Base-by-base conservation (phyloP, 139 green algal genomes). In the Chlamydomonas asymmetrica region DNA sequence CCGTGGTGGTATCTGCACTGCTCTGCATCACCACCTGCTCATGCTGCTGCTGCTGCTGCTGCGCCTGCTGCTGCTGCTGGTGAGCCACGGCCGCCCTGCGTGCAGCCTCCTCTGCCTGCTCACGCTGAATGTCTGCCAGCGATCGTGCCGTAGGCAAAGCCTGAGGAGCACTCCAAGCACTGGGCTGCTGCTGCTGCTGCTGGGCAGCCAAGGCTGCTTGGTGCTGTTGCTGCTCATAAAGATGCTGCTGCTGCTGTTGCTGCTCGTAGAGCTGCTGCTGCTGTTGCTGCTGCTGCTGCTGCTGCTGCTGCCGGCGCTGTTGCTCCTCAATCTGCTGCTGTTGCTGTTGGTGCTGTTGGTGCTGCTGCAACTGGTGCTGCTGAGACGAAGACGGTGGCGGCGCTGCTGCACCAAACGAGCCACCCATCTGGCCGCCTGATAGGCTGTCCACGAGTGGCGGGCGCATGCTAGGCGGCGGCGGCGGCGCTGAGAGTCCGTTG, bases 61-160 rank as follows among this genome's bases (percentile, higher is more conserved):
- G 48, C 45, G 74, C 52, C 61, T 74, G 70, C 48, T 69, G 64
- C 40, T 66, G 48, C 29, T 50, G 43, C 34, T 43, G 60, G 32
- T 18, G 60, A n/a, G 25, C 32, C n/a, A 56, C 39, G 5, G 60
- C 54, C 13, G 66, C 52, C 41, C 64, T 66, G 0, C 75, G 57
- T 2, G 60, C 63, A 0, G 75, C 60, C 45, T 76, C 75, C 45
- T 72, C 73, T 5, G 69, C 76, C 39, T 82, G 68, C 50, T 82
- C 76, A 31, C 62, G 39, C 56, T 82, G 76, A 29, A 82, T 77
- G 34, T 82, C 68, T 9, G 76, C 69, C 2, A 82, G 62, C 68
- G 59, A 63, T 13, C 57, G 57, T 0, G 48, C 9, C 2, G 45
- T 10, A 1, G 62, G 3, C n/a, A 43, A 41, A 0, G 41, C 25